Conservation (phyloP, 495 filamentous ascomycete genomes). For the Aspergillus homomorphus region DNA sequence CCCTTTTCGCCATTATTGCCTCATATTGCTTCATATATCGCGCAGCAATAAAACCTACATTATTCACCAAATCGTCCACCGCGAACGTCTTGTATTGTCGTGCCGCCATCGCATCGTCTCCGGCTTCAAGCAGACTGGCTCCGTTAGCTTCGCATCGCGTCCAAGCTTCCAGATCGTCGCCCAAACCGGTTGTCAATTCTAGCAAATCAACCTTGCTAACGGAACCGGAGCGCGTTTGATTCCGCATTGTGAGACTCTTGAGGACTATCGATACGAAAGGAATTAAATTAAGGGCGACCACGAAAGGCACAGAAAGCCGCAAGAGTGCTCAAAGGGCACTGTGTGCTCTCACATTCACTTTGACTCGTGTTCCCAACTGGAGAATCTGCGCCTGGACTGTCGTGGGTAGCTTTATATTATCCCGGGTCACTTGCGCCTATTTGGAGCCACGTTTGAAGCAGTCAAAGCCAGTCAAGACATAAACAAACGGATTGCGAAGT, state of each 20-base stretch:
- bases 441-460: not conserved
- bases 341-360: not conserved
- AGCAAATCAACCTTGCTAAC: slow-evolving; percentile 3
- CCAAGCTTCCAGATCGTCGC: slow-evolving; percentile 10
- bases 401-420: not conserved
- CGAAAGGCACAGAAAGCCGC: not conserved
- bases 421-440: not conserved
- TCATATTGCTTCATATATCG: not conserved
- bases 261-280: not conserved
- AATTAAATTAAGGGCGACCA: not conserved
- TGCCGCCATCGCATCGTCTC: slow-evolving; percentile 18
- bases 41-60: slow-evolving; percentile 10
- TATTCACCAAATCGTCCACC: not conserved
- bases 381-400: not conserved
- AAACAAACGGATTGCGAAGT: not conserved
- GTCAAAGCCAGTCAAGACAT: not conserved
- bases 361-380: not conserved
- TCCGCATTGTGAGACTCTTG: not conserved
- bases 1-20: slow-evolving; percentile 10
- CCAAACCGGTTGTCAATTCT: not conserved
- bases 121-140: slow-evolving; percentile 11
- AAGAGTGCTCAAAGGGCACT: not conserved
- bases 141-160: slow-evolving; percentile 23
- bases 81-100: slow-evolving; percentile 11
- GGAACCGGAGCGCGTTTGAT: not conserved